Percentiles rank a stretch among this genome's conserved stretches.
These are phyloP conservation scores for Naganishia sp. DNA, from an alignment of 1,284 basidiomycete species.

Conservation along the genomic window DNA sequence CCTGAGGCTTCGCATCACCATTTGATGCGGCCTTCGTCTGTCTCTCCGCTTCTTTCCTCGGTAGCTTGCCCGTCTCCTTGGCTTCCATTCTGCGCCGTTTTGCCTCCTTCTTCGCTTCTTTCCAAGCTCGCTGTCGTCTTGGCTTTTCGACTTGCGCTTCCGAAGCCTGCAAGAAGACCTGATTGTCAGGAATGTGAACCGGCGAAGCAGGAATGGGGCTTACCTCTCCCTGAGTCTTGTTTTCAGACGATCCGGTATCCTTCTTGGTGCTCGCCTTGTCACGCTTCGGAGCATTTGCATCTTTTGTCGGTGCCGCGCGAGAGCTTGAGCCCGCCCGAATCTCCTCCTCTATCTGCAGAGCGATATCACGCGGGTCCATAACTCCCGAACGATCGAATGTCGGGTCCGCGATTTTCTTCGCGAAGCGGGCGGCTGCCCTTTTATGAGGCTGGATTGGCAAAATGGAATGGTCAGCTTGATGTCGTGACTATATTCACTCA, in stretches of 20 bases:
- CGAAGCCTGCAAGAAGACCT: neutral
- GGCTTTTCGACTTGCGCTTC: neutral
- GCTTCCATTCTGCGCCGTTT: constrained; percentile 16
- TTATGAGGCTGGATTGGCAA: constrained; percentile 13
- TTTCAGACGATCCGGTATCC: neutral
- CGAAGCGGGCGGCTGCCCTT: constrained; percentile 20
- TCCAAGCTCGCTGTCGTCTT: constrained; percentile 19
- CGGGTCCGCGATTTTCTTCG: constrained; percentile 20
- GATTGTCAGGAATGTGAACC: neutral
- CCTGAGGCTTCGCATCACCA: too few relatives aligned
- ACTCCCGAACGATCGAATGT: constrained; percentile 21
- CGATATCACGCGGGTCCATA: constrained; percentile 21
- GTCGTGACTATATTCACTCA: neutral
- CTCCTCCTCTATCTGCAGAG: constrained; percentile 26
- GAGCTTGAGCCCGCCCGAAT: neutral
- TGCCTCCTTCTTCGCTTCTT: constrained; percentile 18
- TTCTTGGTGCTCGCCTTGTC: neutral
- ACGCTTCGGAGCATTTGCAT: neutral
- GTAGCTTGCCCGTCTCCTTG: constrained; percentile 14
- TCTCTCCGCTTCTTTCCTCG: constrained; percentile 20
- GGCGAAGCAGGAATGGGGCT: neutral
- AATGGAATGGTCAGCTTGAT: neutral
- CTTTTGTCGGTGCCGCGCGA: neutral
- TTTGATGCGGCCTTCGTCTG: constrained; percentile 1
- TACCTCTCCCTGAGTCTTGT: too few relatives aligned